These are phyloP conservation scores for Scheffersomyces segobiensis DNA, from an alignment of 1,139 yeast species.

Conservation along the genomic window DNA sequence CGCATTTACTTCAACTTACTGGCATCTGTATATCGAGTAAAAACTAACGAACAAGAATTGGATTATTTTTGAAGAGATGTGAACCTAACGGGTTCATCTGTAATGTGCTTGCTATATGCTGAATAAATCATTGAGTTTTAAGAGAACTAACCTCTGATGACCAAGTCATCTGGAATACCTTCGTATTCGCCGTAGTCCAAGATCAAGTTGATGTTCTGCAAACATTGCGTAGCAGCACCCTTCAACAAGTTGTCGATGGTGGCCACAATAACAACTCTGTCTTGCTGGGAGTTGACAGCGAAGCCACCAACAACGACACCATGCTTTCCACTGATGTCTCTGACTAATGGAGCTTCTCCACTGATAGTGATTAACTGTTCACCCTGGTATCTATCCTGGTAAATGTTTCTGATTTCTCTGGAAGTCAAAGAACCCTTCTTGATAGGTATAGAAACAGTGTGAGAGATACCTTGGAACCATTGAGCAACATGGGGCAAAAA, in stretches of 20 bases:
- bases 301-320: conserved; percentile 95
- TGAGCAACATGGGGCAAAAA: conserved; percentile 97
- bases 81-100: not conserved
- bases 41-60: not conserved
- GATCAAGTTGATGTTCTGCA: conserved; percentile 91
- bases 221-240: conserved; percentile 98
- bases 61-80: not conserved
- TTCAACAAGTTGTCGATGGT: conserved; percentile 93
- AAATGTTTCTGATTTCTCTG: conserved; percentile 80
- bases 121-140: not conserved
- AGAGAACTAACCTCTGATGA: conserved; percentile 43
- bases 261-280: conserved; percentile 91
- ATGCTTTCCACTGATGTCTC: conserved; percentile 89
- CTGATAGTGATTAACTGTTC: conserved; percentile 82
- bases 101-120: not conserved
- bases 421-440: conserved; percentile 67
- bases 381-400: conserved; percentile 84
- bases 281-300: conserved; percentile 84
- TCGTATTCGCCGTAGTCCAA: conserved; percentile 91
- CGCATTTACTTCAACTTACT: not conserved
- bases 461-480: conserved; percentile 98
- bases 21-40: not conserved
- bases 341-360: conserved; percentile 91
- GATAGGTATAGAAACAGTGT: conserved; percentile 88
- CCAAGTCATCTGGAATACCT: conserved; percentile 75